A percentile compares a stretch with the other conserved stretches of the same genome.
Evolutionary conservation across 169 alveolate genomes (phyloP).

Genomic region (Plasmodium inui): DNA sequence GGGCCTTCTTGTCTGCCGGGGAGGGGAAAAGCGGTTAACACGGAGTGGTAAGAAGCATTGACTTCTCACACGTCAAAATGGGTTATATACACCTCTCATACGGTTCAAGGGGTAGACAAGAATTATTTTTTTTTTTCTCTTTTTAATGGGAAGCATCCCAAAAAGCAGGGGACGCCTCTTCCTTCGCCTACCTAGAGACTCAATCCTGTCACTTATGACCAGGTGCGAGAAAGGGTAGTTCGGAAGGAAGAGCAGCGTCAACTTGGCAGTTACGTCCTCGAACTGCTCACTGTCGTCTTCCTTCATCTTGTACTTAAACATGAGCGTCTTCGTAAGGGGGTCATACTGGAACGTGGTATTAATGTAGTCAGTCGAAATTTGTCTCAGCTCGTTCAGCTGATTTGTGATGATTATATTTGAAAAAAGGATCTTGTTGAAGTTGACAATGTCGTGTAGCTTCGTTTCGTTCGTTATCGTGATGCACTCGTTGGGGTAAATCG

Average conservation of each 20-base stretch:
- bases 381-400: conserved; percentile 26
- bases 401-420: conserved; percentile 34
- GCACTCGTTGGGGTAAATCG: conserved; percentile 42
- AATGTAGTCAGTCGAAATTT: not conserved
- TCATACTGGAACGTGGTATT: conserved; percentile 49
- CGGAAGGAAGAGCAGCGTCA: conserved; percentile 33
- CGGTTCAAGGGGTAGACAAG: not conserved
- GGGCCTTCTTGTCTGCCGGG: conserved; percentile 34
- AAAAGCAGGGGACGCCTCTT: not conserved
- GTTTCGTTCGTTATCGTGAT: conserved; percentile 36
- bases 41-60: not conserved
- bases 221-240: conserved; percentile 57
- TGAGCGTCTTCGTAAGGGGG: conserved; percentile 4
- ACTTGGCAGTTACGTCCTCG: conserved; percentile 56
- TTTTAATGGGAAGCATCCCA: too few relatives aligned
- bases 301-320: conserved; percentile 39
- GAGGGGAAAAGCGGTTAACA: not conserved
- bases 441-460: conserved; percentile 14
- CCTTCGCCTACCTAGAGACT: conserved; percentile 21
- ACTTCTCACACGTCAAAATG: too few relatives aligned
- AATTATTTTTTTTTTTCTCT: too few relatives aligned
- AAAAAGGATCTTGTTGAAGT: conserved; percentile 11
- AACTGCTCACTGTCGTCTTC: conserved; percentile 53
- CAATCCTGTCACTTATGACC: conserved; percentile 47
- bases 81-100: not conserved